Conservation (phyloP, 2,329 filamentous ascomycete species). For the Aspergillus brunneoviolaceus region DNA sequence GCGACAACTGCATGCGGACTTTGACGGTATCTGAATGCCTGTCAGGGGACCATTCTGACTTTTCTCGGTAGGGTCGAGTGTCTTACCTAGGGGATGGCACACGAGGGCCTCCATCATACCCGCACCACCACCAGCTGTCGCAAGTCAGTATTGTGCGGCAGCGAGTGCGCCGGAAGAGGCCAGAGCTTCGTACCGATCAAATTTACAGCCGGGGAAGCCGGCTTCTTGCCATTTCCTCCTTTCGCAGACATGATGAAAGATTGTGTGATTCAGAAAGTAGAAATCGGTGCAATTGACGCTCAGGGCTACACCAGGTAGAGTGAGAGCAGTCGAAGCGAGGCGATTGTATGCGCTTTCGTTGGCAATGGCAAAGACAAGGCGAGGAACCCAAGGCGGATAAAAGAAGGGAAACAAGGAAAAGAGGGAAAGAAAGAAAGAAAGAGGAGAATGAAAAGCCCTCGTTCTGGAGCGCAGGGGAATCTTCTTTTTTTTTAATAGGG, state of each 20-base stretch:
- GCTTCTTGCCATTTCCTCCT: conserved; percentile 66
- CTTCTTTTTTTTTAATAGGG: conserved; percentile 10
- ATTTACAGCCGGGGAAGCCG: conserved; percentile 83
- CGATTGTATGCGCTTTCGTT: neutral
- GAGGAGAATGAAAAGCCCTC: conserved; percentile 10
- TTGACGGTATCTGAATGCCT: conserved; percentile 79
- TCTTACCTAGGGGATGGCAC: conserved; percentile 86
- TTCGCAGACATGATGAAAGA: conserved; percentile 58
- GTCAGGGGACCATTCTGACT: conserved; percentile 22
- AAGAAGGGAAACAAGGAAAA: conserved; percentile 8
- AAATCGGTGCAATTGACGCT: conserved; percentile 7
- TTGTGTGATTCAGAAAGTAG: neutral
- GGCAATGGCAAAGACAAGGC: neutral
- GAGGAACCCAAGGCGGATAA: neutral
- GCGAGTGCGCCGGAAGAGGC: conserved; percentile 7
- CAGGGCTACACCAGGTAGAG: conserved; percentile 2
- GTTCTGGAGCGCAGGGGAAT: conserved; percentile 6
- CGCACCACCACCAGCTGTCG: conserved; percentile 83
- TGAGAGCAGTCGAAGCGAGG: neutral
- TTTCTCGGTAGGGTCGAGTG: conserved; percentile 1
- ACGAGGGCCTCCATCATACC: conserved; percentile 99
- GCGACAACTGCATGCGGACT: conserved; percentile 97
- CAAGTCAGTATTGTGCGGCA: conserved; percentile 20
- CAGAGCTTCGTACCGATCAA: conserved; percentile 68
- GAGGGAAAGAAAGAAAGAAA: conserved; percentile 4